Percentiles rank a stretch among this genome's conserved stretches.
These are phyloP conservation scores for Chaetomiaceae sp. DNA, from an alignment of 2,329 filamentous ascomycete species.

Conservation along the genomic window DNA sequence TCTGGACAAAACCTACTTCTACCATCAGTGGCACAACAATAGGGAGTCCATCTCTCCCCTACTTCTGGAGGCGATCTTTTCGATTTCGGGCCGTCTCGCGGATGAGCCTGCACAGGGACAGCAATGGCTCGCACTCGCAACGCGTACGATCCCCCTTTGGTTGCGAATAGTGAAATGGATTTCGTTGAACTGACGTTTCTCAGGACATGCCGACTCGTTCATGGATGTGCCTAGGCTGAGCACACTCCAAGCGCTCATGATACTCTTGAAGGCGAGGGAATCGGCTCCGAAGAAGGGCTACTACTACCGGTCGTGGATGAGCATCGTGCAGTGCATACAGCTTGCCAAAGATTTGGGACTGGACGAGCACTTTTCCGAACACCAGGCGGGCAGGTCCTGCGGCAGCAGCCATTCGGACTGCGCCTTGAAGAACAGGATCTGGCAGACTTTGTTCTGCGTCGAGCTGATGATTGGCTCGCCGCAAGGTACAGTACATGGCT, in stretches of 20 bases:
- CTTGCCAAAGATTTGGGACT: conserved; percentile 91
- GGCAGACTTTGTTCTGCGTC: conserved; percentile 80
- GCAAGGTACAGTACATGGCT: conserved; percentile 57
- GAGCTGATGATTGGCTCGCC: conserved; percentile 92
- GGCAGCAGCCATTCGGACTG: conserved; percentile 67
- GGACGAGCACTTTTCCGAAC: conserved; percentile 77
- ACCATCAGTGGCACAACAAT: conserved; percentile 82
- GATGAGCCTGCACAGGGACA: conserved; percentile 80
- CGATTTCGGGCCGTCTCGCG: conserved; percentile 75
- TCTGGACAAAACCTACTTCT: conserved; percentile 73
- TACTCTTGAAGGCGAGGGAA: conserved; percentile 85
- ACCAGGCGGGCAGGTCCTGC: conserved; percentile 66
- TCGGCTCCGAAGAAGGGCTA: conserved; percentile 90
- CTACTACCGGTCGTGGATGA: conserved; percentile 97
- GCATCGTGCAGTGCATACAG: conserved; percentile 80
- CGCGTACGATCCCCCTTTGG: conserved; percentile 49
- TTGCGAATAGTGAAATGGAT: too few species aligned
- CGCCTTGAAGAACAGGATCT: conserved; percentile 75
- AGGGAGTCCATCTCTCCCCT: conserved; percentile 82
- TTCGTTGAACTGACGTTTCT: conserved; percentile 29
- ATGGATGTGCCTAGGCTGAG: conserved; percentile 87
- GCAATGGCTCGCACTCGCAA: conserved; percentile 87
- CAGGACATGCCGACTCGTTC: conserved; percentile 86
- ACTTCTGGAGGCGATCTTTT: conserved; percentile 84
- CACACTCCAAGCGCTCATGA: conserved; percentile 82